Base-by-base conservation (phyloP, 345 rosid species). In the Eucalyptus brandiana region DNA sequence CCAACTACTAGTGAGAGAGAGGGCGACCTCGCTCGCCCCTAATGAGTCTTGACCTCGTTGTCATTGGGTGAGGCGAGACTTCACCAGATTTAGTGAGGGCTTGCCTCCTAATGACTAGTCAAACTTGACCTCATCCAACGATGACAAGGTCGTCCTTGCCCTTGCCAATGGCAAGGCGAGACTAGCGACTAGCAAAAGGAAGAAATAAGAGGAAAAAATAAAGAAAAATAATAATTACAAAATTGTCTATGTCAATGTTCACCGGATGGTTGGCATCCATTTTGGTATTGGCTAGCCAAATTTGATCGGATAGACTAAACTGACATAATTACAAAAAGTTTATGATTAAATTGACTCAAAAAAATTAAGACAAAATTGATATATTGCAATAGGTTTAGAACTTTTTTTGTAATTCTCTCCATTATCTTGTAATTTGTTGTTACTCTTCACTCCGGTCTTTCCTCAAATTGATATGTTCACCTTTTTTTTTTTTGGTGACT, bases 241-340 rank as follows among this genome's bases (percentile, higher is more conserved):
- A 53, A 19, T 21, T 53, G 0, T 21, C 0, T 0, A 53, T 1
- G 1, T 53, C 5, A 21, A 53, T 0, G 1, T 53, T 21, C 0
- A 1, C 0, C 2, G 0, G 0, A 53, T 3, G 24, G 5, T 53
- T 53, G 26, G 26, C 26, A 53, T 53, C 26, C 1, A 53, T 53
- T 8, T 53, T 53, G 24, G 24, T 19, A 5, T 1, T 0, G 0
- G 0, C 0, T 53, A 4, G 5, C 26, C 11, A 53, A 53, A 19
- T 53, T 53, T 19, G 58, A 53, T 53, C 0, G 0, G 0, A 53
- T 21, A 19, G 0, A 19, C 2, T 3, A 0, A 19, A 19, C 0
- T 0, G 1, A 8, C 0, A 8, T 53, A 21, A 53, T 53, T 21
- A 53, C 2, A 53, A 19, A 21, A 53, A 53, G 0, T 1, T 19